A percentile compares a stretch with the other conserved stretches of the same genome.
phyloP scores from a whole-genome alignment of 1,284 basidiomycete species.

The Ustilago nuda region DNA sequence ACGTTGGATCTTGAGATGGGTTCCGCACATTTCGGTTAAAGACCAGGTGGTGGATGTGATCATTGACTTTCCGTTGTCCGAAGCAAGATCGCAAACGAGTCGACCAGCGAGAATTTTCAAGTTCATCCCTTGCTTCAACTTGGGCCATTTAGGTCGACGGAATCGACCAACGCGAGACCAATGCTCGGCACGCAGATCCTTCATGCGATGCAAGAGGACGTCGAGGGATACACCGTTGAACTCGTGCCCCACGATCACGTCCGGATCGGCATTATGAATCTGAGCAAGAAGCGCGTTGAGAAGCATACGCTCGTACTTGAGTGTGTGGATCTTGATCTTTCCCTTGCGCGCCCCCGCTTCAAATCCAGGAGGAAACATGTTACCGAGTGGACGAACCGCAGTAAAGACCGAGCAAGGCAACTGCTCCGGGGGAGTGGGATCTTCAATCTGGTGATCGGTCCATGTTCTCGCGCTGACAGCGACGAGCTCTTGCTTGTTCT shows the following conservation, averaged over 20 bases:
- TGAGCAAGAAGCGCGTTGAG: slow-evolving; percentile 85
- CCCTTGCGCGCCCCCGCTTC: slow-evolving; percentile 73
- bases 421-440: slow-evolving; percentile 70
- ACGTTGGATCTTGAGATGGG: slow-evolving; percentile 80
- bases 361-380: slow-evolving; percentile 86
- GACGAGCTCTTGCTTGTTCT: slow-evolving; percentile 93
- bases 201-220: slow-evolving; percentile 89
- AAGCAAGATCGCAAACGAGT: slow-evolving; percentile 89
- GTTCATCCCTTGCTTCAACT: slow-evolving; percentile 80
- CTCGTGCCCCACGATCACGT: slow-evolving; percentile 93
- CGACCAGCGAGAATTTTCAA: slow-evolving; percentile 85
- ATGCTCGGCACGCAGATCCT: slow-evolving; percentile 78
- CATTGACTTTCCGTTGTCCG: slow-evolving; percentile 86
- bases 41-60: slow-evolving; percentile 91
- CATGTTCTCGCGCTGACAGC: slow-evolving; percentile 86
- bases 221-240: slow-evolving; percentile 93
- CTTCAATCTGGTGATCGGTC: slow-evolving; percentile 73
- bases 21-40: slow-evolving; percentile 84
- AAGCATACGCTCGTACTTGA: slow-evolving; percentile 81
- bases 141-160: slow-evolving; percentile 84
- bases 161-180: slow-evolving; percentile 96
- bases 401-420: slow-evolving; percentile 86
- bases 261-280: slow-evolving; percentile 88
- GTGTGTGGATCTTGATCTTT: slow-evolving; percentile 79
- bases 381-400: slow-evolving; percentile 87